Percentiles rank a stretch among this genome's conserved stretches.
phyloP scores from a whole-genome alignment of 768 basidiomycete species.

The Pisolithus albus region DNA sequence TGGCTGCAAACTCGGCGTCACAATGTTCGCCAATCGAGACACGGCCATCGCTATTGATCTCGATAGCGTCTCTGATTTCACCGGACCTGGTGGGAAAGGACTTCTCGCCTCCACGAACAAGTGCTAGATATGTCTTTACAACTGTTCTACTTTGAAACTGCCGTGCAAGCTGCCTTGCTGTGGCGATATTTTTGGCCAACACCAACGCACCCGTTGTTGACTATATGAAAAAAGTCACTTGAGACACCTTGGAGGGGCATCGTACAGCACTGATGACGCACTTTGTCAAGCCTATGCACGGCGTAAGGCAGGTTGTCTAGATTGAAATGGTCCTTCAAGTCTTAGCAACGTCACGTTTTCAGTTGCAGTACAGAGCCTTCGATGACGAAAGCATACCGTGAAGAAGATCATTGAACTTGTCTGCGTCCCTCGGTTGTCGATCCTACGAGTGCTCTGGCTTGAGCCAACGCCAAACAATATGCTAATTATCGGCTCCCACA shows the following conservation, averaged over 20 bases:
- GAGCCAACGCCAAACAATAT: neutral
- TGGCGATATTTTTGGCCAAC: slow-evolving; percentile 39
- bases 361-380: slow-evolving; percentile 1
- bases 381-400: slow-evolving; percentile 19
- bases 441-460: slow-evolving; percentile 7
- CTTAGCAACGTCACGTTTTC: slow-evolving; percentile 10
- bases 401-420: slow-evolving; percentile 33
- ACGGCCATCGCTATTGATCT: slow-evolving; percentile 39
- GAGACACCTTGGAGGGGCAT: neutral
- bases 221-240: slow-evolving; percentile 24
- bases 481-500: slow-evolving; percentile 2
- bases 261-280: slow-evolving; percentile 13
- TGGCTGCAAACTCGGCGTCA: slow-evolving; percentile 27
- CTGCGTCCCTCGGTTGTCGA: slow-evolving; percentile 17
- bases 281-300: slow-evolving; percentile 67
- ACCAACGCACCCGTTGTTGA: slow-evolving; percentile 56
- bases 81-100: slow-evolving; percentile 34
- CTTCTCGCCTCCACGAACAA: slow-evolving; percentile 48
- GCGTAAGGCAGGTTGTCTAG: slow-evolving; percentile 36
- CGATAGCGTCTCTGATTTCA: slow-evolving; percentile 41
- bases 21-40: slow-evolving; percentile 29
- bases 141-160: slow-evolving; percentile 47
- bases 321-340: slow-evolving; percentile 25
- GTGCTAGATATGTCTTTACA: slow-evolving; percentile 56
- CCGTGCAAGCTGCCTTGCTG: slow-evolving; percentile 44